Evolutionary conservation across 495 filamentous ascomycete genomes (phyloP).

Genomic region (Trichodelitschia bisporula): DNA sequence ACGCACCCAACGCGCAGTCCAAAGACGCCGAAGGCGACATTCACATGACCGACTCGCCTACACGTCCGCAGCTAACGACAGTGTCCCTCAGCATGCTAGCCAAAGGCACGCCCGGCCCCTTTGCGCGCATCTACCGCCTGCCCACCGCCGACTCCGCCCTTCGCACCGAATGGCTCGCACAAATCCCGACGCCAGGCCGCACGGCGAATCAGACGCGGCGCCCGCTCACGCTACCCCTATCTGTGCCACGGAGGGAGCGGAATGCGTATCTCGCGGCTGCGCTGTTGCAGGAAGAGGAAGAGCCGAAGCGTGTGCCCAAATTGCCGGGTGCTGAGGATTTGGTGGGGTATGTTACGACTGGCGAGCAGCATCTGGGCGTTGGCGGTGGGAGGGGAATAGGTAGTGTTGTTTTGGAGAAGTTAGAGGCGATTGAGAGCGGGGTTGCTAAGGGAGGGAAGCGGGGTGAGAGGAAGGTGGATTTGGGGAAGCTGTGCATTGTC

Average conservation of each 20-base stretch:
- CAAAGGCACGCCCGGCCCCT: constrained; percentile 34
- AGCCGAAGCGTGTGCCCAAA: constrained; percentile 28
- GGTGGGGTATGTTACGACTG: constrained; percentile 79
- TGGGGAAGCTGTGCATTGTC: constrained; percentile 58
- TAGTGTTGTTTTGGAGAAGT: constrained; percentile 35
- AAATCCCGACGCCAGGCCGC: constrained; percentile 8
- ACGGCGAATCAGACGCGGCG: constrained; percentile 1
- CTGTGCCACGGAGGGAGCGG: constrained; percentile 5
- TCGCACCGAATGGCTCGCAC: constrained; percentile 27
- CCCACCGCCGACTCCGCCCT: constrained; percentile 24
- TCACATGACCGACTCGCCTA: not conserved
- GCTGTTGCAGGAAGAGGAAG: constrained; percentile 16
- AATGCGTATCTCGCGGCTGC: constrained; percentile 15
- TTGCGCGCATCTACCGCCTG: constrained; percentile 49
- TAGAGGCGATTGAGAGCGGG: constrained; percentile 14
- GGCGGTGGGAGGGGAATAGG: constrained; percentile 59
- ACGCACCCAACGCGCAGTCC: not conserved
- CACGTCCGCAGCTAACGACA: not conserved
- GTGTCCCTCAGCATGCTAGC: constrained; percentile 30
- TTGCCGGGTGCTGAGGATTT: constrained; percentile 54
- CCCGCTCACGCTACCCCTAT: constrained; percentile 8
- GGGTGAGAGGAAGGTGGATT: constrained; percentile 8
- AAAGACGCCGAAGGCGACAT: not conserved
- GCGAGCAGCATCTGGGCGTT: constrained; percentile 56
- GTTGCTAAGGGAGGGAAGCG: constrained; percentile 4